A percentile compares a stretch with the other conserved stretches of the same genome.
Evolutionary conservation across 2,329 filamentous ascomycete species (phyloP).

Genomic region (Parafenestella ontariensis): DNA sequence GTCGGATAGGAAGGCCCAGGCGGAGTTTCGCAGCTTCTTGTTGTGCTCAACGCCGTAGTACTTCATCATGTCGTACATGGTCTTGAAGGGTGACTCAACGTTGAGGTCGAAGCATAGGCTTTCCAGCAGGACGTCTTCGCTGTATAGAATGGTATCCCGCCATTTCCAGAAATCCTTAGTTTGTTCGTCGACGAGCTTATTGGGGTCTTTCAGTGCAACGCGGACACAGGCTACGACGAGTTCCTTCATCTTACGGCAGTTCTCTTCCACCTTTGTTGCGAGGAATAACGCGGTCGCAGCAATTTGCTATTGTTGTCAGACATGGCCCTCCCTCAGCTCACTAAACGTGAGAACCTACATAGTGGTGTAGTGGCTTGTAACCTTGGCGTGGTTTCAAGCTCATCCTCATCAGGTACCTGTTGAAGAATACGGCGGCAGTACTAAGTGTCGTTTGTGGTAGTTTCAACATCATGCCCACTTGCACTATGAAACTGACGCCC

Average conservation of each 20-base stretch:
- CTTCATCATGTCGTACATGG: constrained; percentile 80
- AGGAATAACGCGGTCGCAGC: constrained; percentile 92
- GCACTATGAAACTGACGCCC: constrained; percentile 94
- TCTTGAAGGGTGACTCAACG: constrained; percentile 85
- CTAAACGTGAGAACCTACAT: constrained; percentile 53
- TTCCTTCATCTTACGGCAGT: constrained; percentile 93
- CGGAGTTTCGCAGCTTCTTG: constrained; percentile 80
- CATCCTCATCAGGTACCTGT: constrained; percentile 92
- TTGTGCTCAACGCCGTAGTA: constrained; percentile 78
- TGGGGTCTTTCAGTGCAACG: constrained; percentile 92
- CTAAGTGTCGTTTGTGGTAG: constrained; percentile 90
- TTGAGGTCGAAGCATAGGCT: constrained; percentile 92
- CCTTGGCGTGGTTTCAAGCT: constrained; percentile 77
- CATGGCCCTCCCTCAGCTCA: neutral
- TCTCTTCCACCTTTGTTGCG: constrained; percentile 97
- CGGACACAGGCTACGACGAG: constrained; percentile 92
- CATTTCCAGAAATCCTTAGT: constrained; percentile 98
- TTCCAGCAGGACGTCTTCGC: constrained; percentile 92
- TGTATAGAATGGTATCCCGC: constrained; percentile 90
- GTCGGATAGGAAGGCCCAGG: constrained; percentile 95
- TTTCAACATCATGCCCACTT: constrained; percentile 90
- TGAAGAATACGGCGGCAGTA: constrained; percentile 92
- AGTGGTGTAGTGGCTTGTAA: constrained; percentile 80
- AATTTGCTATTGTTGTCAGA: constrained; percentile 64
- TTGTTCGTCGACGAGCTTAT: constrained; percentile 91